These are phyloP conservation scores for Fonsecaea erecta DNA, from an alignment of 2,329 filamentous ascomycete genomes.

Conservation along the genomic window DNA sequence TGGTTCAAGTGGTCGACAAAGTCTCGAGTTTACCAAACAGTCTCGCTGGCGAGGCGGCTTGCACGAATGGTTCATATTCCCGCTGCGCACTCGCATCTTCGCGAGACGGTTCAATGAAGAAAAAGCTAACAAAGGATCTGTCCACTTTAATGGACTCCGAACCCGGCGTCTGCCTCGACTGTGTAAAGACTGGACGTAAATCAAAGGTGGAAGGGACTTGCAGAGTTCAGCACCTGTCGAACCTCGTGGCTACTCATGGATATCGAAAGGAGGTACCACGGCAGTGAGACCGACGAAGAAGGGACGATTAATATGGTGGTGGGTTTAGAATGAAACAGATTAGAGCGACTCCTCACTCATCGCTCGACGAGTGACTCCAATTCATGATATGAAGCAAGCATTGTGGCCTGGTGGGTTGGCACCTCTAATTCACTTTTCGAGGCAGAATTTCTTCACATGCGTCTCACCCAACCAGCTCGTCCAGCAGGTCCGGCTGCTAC, in stretches of 20 bases:
- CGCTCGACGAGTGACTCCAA: neutral
- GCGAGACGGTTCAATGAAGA: neutral
- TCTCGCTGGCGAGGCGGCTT: neutral
- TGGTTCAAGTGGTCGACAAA: neutral
- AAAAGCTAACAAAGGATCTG: neutral
- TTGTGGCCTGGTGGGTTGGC: neutral
- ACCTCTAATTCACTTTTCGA: neutral
- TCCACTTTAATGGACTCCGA: neutral
- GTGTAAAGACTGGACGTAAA: slow-evolving; percentile 3
- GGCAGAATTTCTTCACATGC: neutral
- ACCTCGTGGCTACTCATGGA: neutral
- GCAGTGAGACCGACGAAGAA: neutral
- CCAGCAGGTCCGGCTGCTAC: neutral
- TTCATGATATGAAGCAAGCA: neutral
- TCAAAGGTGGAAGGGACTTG: slow-evolving; percentile 5
- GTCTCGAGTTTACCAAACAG: neutral
- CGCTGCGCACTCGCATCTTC: neutral
- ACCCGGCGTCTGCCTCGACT: slow-evolving; percentile 8
- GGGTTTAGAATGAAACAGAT: neutral
- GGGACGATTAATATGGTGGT: neutral
- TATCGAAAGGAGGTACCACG: neutral
- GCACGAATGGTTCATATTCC: neutral
- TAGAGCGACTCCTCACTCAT: neutral
- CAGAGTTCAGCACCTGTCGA: slow-evolving; percentile 2
- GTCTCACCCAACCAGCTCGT: neutral